Percentiles rank a stretch among this genome's conserved stretches.
phyloP scores from a whole-genome alignment of 1,284 basidiomycete species.

The Puccinia novopanici region DNA sequence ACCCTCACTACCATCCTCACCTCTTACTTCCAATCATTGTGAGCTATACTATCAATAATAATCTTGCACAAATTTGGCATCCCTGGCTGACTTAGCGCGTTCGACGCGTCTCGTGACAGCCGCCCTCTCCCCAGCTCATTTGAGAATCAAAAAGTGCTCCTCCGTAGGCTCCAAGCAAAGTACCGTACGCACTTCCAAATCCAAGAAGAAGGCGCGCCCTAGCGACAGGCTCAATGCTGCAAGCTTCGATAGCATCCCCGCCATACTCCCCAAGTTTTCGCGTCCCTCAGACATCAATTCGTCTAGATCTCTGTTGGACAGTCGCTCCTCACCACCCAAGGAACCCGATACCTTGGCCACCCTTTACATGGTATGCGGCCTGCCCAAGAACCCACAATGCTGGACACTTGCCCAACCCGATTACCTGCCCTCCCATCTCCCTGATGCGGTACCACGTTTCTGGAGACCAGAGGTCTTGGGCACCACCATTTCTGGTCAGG shows the following conservation, averaged over 20 bases:
- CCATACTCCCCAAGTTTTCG: neutral
- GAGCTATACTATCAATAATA: no score
- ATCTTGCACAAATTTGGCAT: no score
- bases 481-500: constrained; percentile 67
- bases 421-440: constrained; percentile 77
- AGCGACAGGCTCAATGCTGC: neutral
- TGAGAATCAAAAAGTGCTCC: neutral
- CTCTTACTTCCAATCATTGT: no score
- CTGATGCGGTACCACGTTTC: constrained; percentile 84
- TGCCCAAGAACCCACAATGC: constrained; percentile 61
- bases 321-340: neutral
- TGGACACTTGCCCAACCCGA: constrained; percentile 92
- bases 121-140: neutral
- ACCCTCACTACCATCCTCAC: no score
- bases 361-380: constrained; percentile 63
- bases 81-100: no score
- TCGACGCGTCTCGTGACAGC: no score
- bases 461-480: constrained; percentile 93
- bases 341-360: constrained; percentile 59
- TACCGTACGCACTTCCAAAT: neutral
- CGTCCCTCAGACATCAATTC: neutral
- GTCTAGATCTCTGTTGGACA: neutral
- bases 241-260: neutral
- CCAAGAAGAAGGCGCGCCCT: neutral
- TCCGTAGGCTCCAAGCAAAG: neutral